Base-by-base conservation (phyloP, 2,329 filamentous ascomycete genomes). In the Drechslera avenae region DNA sequence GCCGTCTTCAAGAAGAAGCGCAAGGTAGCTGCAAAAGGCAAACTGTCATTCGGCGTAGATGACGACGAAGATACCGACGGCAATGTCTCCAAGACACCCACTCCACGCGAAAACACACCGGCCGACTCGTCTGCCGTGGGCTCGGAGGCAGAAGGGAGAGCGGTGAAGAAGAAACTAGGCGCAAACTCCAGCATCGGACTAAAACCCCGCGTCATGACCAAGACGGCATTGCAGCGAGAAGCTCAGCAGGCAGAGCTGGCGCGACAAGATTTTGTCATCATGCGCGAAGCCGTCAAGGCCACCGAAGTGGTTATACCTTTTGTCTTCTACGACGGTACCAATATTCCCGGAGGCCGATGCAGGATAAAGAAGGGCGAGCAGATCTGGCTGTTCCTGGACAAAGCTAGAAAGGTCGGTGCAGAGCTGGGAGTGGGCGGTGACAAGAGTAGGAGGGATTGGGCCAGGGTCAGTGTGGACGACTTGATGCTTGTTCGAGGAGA, bases 291-390 rank as follows among this genome's bases (percentile, higher is more conserved):
- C 0, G 89, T 97, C 59, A 96, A 95, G 76, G 85, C 85, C 16
- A 92, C 91, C 7, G 92, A 97, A 67, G 89, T 99, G 46, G 82
- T 89, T 13, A 87, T 99, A 26, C 94, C 94, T 0, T 99, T 97
- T 73, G 90, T 97, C 3, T 97, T 97, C 71, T 97, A 97, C 76
- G 93, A 97, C 62, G 94, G 94, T 13, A 90, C 90, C 17, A 93
- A 95, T 71, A 88, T 89, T 9, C 89, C 92, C 0, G 91, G 91
- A 13, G 92, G 93, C 1, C 83, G 83, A 12, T 92, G 93, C 39
- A 86, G 87, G 52, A 84, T 97, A 42, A 96, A 91, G 74, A 99
- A 99, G 75, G 93, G 94, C 8, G 94, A 97, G 67, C 88, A 86
- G 49, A 81, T 95, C 19, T 97, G 94, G 94, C 78, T 97, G 1